These are phyloP conservation scores for Rubia yunnanensis DNA, from an alignment of 257 asterid species.

Conservation along the genomic window DNA sequence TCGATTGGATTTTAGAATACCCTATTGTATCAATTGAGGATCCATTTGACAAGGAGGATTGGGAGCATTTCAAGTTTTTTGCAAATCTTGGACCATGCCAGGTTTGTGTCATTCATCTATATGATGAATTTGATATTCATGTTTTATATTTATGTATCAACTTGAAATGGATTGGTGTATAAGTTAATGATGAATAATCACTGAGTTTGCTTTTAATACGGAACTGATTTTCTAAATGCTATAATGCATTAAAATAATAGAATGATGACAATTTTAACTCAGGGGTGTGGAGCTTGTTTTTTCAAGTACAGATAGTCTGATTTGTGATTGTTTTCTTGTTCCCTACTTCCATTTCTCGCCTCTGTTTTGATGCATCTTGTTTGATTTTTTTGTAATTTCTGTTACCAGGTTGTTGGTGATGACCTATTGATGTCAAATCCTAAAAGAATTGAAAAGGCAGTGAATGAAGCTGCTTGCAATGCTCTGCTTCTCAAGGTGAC, in stretches of 20 bases:
- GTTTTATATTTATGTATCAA: background rate
- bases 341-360: conserved; percentile 4
- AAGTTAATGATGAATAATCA: background rate
- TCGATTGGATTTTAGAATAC: conserved; percentile 45
- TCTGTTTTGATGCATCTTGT: background rate
- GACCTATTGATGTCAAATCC: conserved; percentile 81
- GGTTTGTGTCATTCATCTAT: conserved; percentile 40
- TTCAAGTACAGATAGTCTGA: background rate
- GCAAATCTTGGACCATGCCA: conserved; percentile 74
- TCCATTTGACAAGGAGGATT: conserved; percentile 99
- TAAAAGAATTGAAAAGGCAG: conserved; percentile 86
- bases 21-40: conserved; percentile 92
- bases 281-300: background rate
- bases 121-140: conserved; percentile 8
- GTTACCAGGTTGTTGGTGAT: conserved; percentile 80
- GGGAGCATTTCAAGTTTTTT: conserved; percentile 82
- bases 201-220: background rate
- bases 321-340: no score
- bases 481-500: conserved; percentile 83
- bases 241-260: background rate
- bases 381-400: background rate
- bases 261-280: background rate
- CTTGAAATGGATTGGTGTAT: background rate
- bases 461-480: conserved; percentile 73
- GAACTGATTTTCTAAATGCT: background rate